phyloP scores from a whole-genome alignment of 306 rosid genomes.

The Begonia peltatifolia region DNA sequence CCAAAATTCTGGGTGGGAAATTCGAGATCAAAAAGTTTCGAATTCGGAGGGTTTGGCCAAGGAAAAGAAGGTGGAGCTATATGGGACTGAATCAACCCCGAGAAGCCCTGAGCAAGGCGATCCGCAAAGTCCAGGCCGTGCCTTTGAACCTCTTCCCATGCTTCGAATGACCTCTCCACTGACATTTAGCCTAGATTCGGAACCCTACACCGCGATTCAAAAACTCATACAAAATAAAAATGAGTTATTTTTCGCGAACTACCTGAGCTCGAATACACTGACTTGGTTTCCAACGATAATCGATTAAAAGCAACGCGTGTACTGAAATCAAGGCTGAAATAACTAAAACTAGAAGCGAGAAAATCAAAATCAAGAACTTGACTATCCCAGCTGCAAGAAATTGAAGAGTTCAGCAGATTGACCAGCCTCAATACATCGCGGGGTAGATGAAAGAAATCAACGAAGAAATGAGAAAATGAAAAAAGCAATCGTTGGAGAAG shows the following conservation, averaged over 20 bases:
- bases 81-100: conserved; percentile 69
- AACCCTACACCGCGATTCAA: conserved; percentile 2
- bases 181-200: conserved; percentile 30
- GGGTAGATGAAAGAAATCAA: too few species aligned
- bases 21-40: conserved; percentile 76
- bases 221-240: conserved; percentile 15
- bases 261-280: not conserved
- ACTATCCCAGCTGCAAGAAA: not conserved
- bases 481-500: too few species aligned
- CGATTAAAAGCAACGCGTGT: not conserved
- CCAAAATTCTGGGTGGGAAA: conserved; percentile 52
- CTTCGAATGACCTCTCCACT: conserved; percentile 79
- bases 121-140: conserved; percentile 96
- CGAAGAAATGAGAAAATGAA: too few species aligned
- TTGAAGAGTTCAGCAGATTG: not conserved
- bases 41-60: conserved; percentile 61
- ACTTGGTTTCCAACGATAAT: not conserved
- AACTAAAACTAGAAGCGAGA: not conserved
- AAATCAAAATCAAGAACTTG: not conserved
- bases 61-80: conserved; percentile 61
- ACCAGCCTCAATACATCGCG: too few species aligned
- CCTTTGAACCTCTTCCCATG: conserved; percentile 98
- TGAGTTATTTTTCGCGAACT: not conserved
- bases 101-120: conserved; percentile 85
- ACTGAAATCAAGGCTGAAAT: not conserved